Conservation (phyloP, 805 yeast species). For the Kodamaea kakaduensis region DNA sequence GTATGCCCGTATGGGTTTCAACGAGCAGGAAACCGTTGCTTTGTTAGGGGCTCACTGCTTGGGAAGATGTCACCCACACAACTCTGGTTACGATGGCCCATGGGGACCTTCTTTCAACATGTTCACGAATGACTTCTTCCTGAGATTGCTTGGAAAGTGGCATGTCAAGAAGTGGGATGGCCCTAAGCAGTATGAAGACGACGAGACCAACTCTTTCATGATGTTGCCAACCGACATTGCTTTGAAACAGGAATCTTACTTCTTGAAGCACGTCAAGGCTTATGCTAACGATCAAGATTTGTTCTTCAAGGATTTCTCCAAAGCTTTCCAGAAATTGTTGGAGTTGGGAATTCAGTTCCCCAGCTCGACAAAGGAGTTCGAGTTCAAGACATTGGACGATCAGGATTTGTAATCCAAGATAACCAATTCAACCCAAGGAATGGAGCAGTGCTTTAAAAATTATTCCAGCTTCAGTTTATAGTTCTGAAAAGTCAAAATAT, state of each 20-base stretch:
- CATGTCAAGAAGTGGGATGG: slow-evolving; percentile 41
- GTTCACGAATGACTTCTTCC: slow-evolving; percentile 40
- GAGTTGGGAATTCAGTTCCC: slow-evolving; percentile 51
- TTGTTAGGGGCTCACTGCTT: slow-evolving; percentile 42
- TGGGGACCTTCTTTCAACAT: slow-evolving; percentile 38
- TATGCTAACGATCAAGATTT: slow-evolving; percentile 48
- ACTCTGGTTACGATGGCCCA: slow-evolving; percentile 41
- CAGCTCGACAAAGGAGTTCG: slow-evolving; percentile 37
- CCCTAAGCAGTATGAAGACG: slow-evolving; percentile 38
- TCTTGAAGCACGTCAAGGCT: slow-evolving; percentile 42
- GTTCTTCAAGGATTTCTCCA: slow-evolving; percentile 48
- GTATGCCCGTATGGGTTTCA: slow-evolving; percentile 42
- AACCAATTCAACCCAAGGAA: too few relatives aligned
- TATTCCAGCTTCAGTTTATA: too few relatives aligned
- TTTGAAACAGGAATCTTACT: slow-evolving; percentile 43
- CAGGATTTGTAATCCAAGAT: slow-evolving; percentile 45
- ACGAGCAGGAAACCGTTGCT: slow-evolving; percentile 39
- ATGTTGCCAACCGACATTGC: slow-evolving; percentile 60
- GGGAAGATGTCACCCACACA: slow-evolving; percentile 36
- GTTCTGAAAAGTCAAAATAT: too few relatives aligned
- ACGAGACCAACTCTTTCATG: slow-evolving; percentile 40
- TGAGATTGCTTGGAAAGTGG: slow-evolving; percentile 50
- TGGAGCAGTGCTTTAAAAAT: too few relatives aligned
- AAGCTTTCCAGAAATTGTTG: slow-evolving; percentile 43
- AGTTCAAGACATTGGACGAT: slow-evolving; percentile 67